These are phyloP conservation scores for Gelatoporia subvermispora DNA, from an alignment of 768 basidiomycete genomes.

Conservation along the genomic window DNA sequence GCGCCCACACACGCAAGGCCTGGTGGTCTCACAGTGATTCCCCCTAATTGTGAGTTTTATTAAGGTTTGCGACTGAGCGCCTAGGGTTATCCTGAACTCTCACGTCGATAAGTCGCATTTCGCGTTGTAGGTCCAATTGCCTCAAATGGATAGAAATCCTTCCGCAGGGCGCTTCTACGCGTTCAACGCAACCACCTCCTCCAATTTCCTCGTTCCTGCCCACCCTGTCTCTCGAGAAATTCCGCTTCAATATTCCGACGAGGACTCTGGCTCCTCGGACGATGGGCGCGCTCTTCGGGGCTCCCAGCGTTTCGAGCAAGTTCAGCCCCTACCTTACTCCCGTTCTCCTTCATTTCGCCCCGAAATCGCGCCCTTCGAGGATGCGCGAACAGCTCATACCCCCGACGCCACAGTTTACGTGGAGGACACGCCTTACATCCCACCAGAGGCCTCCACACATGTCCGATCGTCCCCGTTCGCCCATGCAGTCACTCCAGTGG, in stretches of 20 bases:
- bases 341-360: constrained; percentile 5
- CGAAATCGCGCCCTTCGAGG: constrained; percentile 5
- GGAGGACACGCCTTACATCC: constrained; percentile 16
- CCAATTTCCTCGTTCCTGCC: constrained; percentile 11
- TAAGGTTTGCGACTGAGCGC: neutral
- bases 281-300: constrained; percentile 6
- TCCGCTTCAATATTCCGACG: constrained; percentile 11
- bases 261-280: constrained; percentile 13
- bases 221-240: constrained; percentile 4
- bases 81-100: constrained; percentile 6
- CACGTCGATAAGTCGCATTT: constrained; percentile 16
- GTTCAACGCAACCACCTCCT: constrained; percentile 9
- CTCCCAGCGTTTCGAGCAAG: constrained; percentile 6
- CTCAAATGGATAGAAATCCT: constrained; percentile 17
- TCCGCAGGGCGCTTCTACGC: constrained; percentile 16
- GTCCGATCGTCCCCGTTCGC: constrained; percentile 3
- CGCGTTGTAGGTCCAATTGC: constrained; percentile 16
- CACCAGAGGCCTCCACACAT: constrained; percentile 4
- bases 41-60: constrained; percentile 3
- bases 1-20: constrained; percentile 15
- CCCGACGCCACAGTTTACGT: constrained; percentile 10
- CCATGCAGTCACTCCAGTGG: constrained; percentile 5
- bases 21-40: constrained; percentile 4
- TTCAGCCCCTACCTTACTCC: constrained; percentile 5
- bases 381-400: constrained; percentile 2